Base-by-base conservation (phyloP, 805 yeast species). In the Metschnikowia noctiluminum region DNA sequence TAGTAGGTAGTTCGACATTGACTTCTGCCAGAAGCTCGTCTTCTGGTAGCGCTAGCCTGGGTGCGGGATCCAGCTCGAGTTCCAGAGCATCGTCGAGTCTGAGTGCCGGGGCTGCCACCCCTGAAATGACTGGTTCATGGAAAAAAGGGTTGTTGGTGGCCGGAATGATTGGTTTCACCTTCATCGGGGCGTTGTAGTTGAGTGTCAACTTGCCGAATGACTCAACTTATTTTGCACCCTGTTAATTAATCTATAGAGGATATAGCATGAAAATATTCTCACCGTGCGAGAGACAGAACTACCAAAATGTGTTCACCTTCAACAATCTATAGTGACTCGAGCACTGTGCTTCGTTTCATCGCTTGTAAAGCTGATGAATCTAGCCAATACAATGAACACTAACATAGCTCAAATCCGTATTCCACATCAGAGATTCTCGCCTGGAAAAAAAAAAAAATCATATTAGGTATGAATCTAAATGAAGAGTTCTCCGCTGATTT, bases 401-500 rank as follows among this genome's bases (percentile, higher is more conserved):
- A 3, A 3, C 21, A 21, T 21, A 21, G 21, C 21, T 21, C 4
- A 21, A 21, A n/a, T n/a, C n/a, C n/a, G n/a, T n/a, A n/a, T n/a
- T n/a, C n/a, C n/a, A n/a, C n/a, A n/a, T n/a, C n/a, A n/a, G n/a
- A n/a, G n/a, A n/a, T n/a, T n/a, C n/a, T n/a, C n/a, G n/a, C n/a
- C n/a, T n/a, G n/a, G n/a, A n/a, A n/a, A n/a, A n/a, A n/a, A n/a
- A n/a, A n/a, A n/a, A n/a, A n/a, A n/a, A n/a, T n/a, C n/a, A n/a
- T n/a, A n/a, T n/a, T n/a, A 21, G 21, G 21, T 4, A 21, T 21
- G 4, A 4, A 21, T 21, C 15, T 38, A 44, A 13, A 67, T 57
- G 46, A 68, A 68, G 1, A 68, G 42, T 40, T 68, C 73, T 3
- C 71, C 71, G 40, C 67, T 62, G 41, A 65, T 51, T 16, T 53